These are phyloP conservation scores for Fusarium nygamai DNA, from an alignment of 2,329 filamentous ascomycete species.

Conservation along the genomic window DNA sequence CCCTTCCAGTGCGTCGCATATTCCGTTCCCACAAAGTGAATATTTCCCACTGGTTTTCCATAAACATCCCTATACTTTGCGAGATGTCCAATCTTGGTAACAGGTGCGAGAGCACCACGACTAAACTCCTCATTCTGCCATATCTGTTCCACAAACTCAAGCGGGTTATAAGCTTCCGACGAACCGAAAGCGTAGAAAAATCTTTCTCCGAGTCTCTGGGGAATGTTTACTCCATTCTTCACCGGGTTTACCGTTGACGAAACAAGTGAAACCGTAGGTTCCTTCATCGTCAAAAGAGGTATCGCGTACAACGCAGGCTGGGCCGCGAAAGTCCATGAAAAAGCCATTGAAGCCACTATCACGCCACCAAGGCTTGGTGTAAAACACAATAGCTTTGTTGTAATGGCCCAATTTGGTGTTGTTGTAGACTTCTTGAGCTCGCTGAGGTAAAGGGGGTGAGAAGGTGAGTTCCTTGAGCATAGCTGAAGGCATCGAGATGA, in stretches of 20 bases:
- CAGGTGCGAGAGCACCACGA: constrained; percentile 48
- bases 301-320: constrained; percentile 53
- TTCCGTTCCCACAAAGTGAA: constrained; percentile 63
- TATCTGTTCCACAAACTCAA: constrained; percentile 47
- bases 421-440: constrained; percentile 48
- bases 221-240: constrained; percentile 48
- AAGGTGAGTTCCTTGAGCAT: constrained; percentile 58
- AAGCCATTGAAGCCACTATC: constrained; percentile 51
- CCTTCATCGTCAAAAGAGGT: constrained; percentile 48
- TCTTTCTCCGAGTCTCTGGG: constrained; percentile 41
- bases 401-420: constrained; percentile 55
- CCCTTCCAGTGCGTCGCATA: constrained; percentile 60
- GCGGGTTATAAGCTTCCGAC: constrained; percentile 36
- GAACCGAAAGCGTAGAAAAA: constrained; percentile 47
- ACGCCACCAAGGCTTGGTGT: constrained; percentile 48
- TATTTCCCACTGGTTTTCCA: constrained; percentile 48
- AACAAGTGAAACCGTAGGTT: constrained; percentile 52
- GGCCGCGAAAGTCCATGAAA: constrained; percentile 53
- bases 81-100: constrained; percentile 46
- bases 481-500: constrained; percentile 61
- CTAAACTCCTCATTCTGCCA: constrained; percentile 49
- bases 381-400: constrained; percentile 53
- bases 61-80: constrained; percentile 43
- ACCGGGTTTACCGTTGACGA: constrained; percentile 52
- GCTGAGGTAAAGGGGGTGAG: constrained; percentile 53